Conservation (phyloP, 176 grass and related monocot genomes). For the Avena atlantica region DNA sequence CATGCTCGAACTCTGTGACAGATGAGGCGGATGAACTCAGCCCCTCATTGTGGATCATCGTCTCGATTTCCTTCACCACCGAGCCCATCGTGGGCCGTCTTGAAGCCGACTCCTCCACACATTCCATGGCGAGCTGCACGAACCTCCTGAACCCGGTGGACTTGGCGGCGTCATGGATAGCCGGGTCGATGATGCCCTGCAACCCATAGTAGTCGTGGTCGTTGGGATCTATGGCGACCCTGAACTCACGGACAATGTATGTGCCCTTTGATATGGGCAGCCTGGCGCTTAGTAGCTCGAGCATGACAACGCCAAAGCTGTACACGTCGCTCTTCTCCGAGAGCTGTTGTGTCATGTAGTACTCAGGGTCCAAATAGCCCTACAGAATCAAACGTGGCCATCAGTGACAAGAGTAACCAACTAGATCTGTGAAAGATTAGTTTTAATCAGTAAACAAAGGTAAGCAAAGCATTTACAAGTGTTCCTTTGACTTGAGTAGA, state of each 20-base stretch:
- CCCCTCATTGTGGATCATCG: conserved; percentile 54
- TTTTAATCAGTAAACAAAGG: neutral
- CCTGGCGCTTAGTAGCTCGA: conserved; percentile 67
- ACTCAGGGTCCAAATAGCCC: conserved; percentile 92
- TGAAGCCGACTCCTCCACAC: conserved; percentile 56
- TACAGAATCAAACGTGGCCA: conserved; percentile 32
- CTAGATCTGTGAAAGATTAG: neutral
- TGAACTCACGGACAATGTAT: conserved; percentile 77
- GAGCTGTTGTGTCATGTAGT: conserved; percentile 91
- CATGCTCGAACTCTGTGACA: conserved; percentile 30
- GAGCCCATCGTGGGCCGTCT: conserved; percentile 70
- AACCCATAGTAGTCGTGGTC: conserved; percentile 66
- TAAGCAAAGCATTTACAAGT: conserved; percentile 51
- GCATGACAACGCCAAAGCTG: conserved; percentile 84
- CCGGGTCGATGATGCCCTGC: conserved; percentile 60
- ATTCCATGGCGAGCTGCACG: conserved; percentile 77
- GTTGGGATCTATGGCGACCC: conserved; percentile 58
- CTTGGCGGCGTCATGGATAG: conserved; percentile 51
- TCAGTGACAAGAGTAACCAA: neutral
- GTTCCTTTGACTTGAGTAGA: conserved; percentile 96
- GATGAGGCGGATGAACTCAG: conserved; percentile 46
- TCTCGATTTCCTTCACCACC: conserved; percentile 84
- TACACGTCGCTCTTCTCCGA: conserved; percentile 88
- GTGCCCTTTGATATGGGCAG: conserved; percentile 62
- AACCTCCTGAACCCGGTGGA: conserved; percentile 60